A percentile compares a stretch with the other conserved stretches of the same genome.
These are phyloP conservation scores for Calycina herbarum DNA, from an alignment of 2,329 filamentous ascomycete species.

Conservation along the genomic window DNA sequence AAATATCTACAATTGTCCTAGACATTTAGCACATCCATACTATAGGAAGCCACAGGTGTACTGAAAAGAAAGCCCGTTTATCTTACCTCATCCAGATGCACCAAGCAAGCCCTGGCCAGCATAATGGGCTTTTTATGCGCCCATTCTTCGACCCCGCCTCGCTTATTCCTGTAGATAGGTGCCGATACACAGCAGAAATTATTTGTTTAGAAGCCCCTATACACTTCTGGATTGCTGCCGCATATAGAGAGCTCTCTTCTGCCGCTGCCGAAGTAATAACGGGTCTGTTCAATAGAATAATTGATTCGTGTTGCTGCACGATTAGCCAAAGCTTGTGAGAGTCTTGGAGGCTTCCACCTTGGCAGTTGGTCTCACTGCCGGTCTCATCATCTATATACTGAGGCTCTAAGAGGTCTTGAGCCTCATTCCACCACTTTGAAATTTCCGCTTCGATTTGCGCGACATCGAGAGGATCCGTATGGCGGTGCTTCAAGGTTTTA, in stretches of 20 bases:
- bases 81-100: conserved; percentile 46
- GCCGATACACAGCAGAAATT: conserved; percentile 39
- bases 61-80: conserved; percentile 26
- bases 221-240: conserved; percentile 46
- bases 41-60: no score
- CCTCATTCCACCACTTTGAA: neutral
- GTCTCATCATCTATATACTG: neutral
- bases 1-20: no score
- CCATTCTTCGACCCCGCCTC: conserved; percentile 11
- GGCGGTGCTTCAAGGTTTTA: neutral
- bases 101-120: conserved; percentile 51
- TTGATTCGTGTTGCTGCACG: neutral
- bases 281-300: neutral
- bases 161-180: conserved; percentile 11
- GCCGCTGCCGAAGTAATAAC: conserved; percentile 38
- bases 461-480: neutral
- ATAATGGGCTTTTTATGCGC: conserved; percentile 31
- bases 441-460: neutral
- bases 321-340: neutral
- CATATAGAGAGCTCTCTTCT: conserved; percentile 41
- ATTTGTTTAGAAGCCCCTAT: conserved; percentile 46
- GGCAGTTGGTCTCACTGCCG: neutral
- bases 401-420: neutral
- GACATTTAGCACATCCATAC: no score
- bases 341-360: neutral